Base-by-base conservation (phyloP, 148 eudicot species). In the Agrostemma githago region DNA sequence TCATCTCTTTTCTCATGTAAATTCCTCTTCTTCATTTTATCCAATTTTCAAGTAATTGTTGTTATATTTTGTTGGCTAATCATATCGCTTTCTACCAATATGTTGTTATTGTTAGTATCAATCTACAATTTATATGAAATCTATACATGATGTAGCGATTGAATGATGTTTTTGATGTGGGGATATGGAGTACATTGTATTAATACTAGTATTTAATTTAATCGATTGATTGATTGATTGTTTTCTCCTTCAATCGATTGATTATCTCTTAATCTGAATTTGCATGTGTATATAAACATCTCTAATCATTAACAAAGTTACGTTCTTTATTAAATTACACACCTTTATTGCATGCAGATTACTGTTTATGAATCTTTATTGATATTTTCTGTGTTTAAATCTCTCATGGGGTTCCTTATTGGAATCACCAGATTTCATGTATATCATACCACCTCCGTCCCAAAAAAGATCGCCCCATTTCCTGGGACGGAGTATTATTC, bases 371-470 rank as follows among this genome's bases (percentile, higher is more conserved):
- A 2, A 51, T 51, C 6, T 21, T 53, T 17, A 37, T 54, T 54
- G 34, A 56, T 56, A 51, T 51, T 7, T 65, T 16, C 7, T 57
- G 64, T 5, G 26, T 40, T 54, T 72, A 10, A 8, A 4, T 67
- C 5, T 40, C 7, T 58, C 0, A 40, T 46, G 41, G 41, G 12
- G 2, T 20, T 0, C 10, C 11, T 67, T 43, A 41, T 42, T 75
- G 63, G 44, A 48, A 42, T 75, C 78, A 75, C 58, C 58, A 21
- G 48, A 46, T 48, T 48, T 42, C 58, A 8, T 14, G n/a, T 26
- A 51, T 11, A 70, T 65, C 34, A 26, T 26, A 26, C 34, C 34
- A 26, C 34, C 34, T 26, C 34, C 34, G 34, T 26, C 34, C 34
- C 34, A 26, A 26, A 26, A 26, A 26, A 26, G 34, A 26, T 26